Base-by-base conservation (phyloP, 2,329 filamentous ascomycete genomes). In the Ophiostoma tasmaniense region DNA sequence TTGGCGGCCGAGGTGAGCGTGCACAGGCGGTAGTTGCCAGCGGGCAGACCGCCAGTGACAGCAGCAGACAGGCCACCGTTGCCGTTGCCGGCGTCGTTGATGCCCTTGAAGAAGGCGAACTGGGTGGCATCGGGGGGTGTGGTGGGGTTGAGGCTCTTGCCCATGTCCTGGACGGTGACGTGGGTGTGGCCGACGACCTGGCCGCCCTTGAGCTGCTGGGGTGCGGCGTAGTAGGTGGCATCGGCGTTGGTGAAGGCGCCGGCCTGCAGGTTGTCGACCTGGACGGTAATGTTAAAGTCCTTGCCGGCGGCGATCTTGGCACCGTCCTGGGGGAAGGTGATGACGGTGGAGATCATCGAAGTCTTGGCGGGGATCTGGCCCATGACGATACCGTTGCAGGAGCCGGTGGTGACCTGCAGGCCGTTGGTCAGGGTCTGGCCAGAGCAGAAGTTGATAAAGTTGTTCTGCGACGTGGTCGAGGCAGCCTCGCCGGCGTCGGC, bases 321-420 rank as follows among this genome's bases (percentile, higher is more conserved):
- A 66, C 81, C 80, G 71, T 84, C 81, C 72, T 82, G 73, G 59
- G 86, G 86, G 74, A 79, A 83, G 45, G 80, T 74, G 69, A 88
- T 79, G 70, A 86, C 78, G 65, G 79, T 80, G 0, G 85, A 85
- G 69, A 87, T 81, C 86, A 88, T 88, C 66, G 82, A 82, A 72
- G 75, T 74, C 69, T 77, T 76, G n/a, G 81, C 73, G 10, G 86
- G 86, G 66, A 88, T 87, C 70, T 85, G 80, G 64, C 86, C 86
- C 84, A 87, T 87, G 55, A 80, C 82, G 73, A 87, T 82, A 75
- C 84, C 84, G 76, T 89, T 89, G 77, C 87, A 89, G 28, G 87
- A 89, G 22, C 87, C 87, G 1, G 72, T 76, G 55, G 79, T 80
- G 67, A 83, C 79, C 76, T 89, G 87, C 35, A 83, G 77, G 74